Conservation (phyloP, 148 eudicot species). For the Cornus controversa region DNA sequence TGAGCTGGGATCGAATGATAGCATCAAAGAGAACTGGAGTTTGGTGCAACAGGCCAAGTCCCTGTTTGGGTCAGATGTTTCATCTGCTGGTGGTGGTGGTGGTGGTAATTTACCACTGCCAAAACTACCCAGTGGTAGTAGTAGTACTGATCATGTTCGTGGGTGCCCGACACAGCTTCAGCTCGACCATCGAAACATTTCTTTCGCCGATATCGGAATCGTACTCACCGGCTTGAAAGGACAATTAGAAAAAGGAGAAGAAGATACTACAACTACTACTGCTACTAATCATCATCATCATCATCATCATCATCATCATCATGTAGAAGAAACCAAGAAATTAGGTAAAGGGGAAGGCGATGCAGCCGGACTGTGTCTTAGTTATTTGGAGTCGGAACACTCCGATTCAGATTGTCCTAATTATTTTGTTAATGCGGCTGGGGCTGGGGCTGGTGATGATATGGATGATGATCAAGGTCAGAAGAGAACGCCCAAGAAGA, state of each 20-base stretch:
- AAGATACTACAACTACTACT: no score
- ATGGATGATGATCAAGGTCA: no score
- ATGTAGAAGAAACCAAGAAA: background rate
- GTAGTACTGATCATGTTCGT: no score
- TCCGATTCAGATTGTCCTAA: constrained; percentile 27
- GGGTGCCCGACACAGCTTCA: no score
- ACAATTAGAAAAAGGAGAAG: no score
- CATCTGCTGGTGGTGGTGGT: no score
- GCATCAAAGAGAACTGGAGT: constrained; percentile 49
- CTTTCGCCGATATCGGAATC: constrained; percentile 19
- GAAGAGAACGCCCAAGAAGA: constrained; percentile 30
- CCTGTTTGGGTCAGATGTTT: constrained; percentile 33
- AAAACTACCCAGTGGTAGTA: background rate
- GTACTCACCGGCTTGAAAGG: constrained; percentile 1
- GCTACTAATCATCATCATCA: no score
- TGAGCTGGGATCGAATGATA: constrained; percentile 59
- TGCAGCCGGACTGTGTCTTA: background rate
- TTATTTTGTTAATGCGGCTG: background rate
- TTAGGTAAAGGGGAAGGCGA: background rate
- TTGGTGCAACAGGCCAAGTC: constrained; percentile 48
- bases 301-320: no score
- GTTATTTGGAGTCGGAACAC: constrained; percentile 21
- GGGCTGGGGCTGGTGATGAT: no score
- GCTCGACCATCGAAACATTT: background rate
- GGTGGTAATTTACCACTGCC: no score